A percentile compares a stretch with the other conserved stretches of the same genome.
phyloP scores from a whole-genome alignment of 2,329 filamentous ascomycete species.

The Paracorniculantispora psalliotae region DNA sequence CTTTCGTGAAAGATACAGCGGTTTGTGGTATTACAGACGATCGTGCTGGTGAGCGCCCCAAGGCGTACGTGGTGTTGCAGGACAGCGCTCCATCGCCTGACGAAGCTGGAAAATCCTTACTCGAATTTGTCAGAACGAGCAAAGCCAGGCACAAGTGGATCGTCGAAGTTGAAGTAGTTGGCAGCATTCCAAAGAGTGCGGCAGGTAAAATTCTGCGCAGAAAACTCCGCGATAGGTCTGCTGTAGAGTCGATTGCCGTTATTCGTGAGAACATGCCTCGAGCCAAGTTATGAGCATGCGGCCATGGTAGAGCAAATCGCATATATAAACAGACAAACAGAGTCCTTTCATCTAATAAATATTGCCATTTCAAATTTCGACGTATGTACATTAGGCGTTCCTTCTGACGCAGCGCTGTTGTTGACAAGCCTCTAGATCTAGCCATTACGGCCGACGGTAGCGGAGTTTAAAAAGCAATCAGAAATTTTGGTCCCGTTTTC shows the following conservation, averaged over 20 bases:
- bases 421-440: too few relatives aligned
- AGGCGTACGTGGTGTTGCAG: constrained; percentile 49
- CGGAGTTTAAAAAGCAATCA: constrained; percentile 11
- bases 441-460: background rate
- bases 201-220: constrained; percentile 57
- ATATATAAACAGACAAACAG: background rate
- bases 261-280: constrained; percentile 3
- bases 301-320: background rate
- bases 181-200: constrained; percentile 55
- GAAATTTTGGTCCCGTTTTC: constrained; percentile 23
- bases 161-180: constrained; percentile 45
- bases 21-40: constrained; percentile 50
- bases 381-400: background rate
- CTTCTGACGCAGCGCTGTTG: too few relatives aligned
- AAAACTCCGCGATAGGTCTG: constrained; percentile 37
- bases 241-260: constrained; percentile 4
- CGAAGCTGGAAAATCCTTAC: constrained; percentile 33
- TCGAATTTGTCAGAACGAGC: constrained; percentile 46
- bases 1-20: constrained; percentile 51
- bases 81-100: constrained; percentile 12
- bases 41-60: constrained; percentile 50
- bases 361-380: background rate
- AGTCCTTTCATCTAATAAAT: background rate
- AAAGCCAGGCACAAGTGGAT: constrained; percentile 53
- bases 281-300: constrained; percentile 9